Percentiles rank a stretch among this genome's conserved stretches.
Conservation (phyloP, 176 grass and related monocot species). For the Carex myosuroides region DNA sequence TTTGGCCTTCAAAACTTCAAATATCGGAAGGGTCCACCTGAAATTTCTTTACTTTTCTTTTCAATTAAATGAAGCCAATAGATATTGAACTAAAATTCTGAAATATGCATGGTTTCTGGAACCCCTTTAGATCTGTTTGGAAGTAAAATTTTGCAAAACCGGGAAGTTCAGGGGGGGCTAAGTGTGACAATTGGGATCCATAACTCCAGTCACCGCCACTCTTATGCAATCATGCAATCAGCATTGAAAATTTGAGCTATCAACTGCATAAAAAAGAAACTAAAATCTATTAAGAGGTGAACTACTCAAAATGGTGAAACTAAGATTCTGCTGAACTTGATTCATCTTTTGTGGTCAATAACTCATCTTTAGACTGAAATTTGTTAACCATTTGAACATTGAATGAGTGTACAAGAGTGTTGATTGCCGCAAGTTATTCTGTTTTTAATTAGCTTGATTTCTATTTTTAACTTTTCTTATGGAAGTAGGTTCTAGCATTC, state of each 20-base stretch:
- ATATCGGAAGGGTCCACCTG: neutral
- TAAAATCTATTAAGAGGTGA: neutral
- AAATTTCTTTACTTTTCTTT: neutral
- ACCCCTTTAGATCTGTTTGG: neutral
- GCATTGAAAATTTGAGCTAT: neutral
- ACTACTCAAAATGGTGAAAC: neutral
- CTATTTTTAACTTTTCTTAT: slow-evolving; percentile 9
- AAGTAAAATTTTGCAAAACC: neutral
- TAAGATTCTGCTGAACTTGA: neutral
- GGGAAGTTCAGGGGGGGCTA: neutral
- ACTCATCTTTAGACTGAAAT: neutral
- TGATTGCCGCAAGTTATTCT: neutral
- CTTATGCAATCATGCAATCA: neutral
- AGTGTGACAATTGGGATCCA: neutral
- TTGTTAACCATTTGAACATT: neutral
- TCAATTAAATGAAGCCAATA: neutral
- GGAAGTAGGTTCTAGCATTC: slow-evolving; percentile 57
- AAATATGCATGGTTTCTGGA: slow-evolving; percentile 4
- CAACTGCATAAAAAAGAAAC: neutral
- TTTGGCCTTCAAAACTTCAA: neutral
- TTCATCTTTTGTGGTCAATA: neutral
- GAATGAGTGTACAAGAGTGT: neutral
- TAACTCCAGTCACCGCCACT: neutral
- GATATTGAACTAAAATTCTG: neutral
- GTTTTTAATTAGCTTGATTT: neutral